These are phyloP conservation scores for Verticillium longisporum DNA, from an alignment of 2,329 filamentous ascomycete genomes.

Conservation along the genomic window DNA sequence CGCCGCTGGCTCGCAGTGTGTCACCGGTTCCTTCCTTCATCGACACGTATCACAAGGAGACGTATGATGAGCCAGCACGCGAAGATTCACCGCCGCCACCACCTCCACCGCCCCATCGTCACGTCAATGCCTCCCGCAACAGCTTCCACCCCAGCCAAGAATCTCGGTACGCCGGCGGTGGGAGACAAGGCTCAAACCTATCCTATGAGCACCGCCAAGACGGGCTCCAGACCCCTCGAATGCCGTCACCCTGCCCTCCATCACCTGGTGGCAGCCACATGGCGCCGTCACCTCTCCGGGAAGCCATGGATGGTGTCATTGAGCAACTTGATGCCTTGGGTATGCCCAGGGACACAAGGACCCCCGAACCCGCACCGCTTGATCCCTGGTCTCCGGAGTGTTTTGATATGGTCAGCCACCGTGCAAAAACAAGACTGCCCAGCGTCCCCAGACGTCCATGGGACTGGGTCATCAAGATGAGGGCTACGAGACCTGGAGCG, in stretches of 20 bases:
- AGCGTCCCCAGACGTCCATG: conserved; percentile 65
- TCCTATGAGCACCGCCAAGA: conserved; percentile 31
- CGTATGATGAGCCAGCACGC: conserved; percentile 17
- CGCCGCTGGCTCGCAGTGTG: neutral
- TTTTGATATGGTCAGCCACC: conserved; percentile 53
- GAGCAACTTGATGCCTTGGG: conserved; percentile 87
- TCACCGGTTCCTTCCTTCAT: neutral
- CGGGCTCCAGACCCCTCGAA: conserved; percentile 48
- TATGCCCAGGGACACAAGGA: conserved; percentile 47
- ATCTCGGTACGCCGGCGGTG: neutral
- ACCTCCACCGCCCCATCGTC: conserved; percentile 76
- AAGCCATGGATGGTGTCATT: conserved; percentile 98
- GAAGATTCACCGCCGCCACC: conserved; percentile 67
- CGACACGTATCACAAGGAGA: neutral
- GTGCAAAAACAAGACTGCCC: conserved; percentile 25
- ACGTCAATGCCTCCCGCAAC: conserved; percentile 33
- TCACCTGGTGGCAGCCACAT: conserved; percentile 61
- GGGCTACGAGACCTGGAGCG: conserved; percentile 53
- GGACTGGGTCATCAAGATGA: conserved; percentile 59
- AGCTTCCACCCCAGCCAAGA: neutral
- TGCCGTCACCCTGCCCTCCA: conserved; percentile 57
- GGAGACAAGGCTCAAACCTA: neutral
- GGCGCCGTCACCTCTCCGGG: conserved; percentile 85
- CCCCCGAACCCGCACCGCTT: conserved; percentile 45
- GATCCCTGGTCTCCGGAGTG: conserved; percentile 89